These are phyloP conservation scores for Casuarina equisetifolia DNA, from an alignment of 306 rosid species.

Conservation along the genomic window DNA sequence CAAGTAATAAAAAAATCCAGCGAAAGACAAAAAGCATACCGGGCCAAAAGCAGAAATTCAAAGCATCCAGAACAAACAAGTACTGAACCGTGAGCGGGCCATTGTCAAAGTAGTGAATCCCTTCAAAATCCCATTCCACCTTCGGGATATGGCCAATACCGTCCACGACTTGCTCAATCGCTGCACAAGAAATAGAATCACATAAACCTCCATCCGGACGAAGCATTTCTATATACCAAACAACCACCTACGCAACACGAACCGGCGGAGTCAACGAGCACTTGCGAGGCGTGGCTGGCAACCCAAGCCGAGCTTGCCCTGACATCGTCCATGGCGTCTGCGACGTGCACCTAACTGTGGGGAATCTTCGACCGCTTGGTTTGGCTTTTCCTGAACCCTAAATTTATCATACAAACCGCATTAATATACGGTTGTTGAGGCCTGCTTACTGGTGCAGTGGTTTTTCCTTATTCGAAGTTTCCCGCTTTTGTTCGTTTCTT, in stretches of 20 bases:
- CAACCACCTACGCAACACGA: neutral
- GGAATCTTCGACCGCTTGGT: neutral
- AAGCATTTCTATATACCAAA: neutral
- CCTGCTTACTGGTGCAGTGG: neutral
- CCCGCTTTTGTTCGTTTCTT: conserved; percentile 45
- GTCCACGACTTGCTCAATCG: conserved; percentile 77
- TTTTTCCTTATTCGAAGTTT: conserved; percentile 41
- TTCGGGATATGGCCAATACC: conserved; percentile 69
- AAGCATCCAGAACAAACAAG: conserved; percentile 79
- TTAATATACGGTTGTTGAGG: neutral
- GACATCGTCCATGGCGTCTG: conserved; percentile 73
- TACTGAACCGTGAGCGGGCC: conserved; percentile 96
- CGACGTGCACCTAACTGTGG: conserved; percentile 26
- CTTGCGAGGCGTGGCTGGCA: conserved; percentile 77
- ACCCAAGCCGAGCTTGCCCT: conserved; percentile 94
- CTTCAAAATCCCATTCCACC: conserved; percentile 95
- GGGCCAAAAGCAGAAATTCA: conserved; percentile 98
- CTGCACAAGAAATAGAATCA: conserved; percentile 34
- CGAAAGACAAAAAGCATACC: conserved; percentile 38
- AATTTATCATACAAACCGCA: too few relatives aligned
- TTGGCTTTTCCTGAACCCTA: too few relatives aligned
- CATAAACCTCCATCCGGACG: neutral
- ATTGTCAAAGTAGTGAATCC: conserved; percentile 92
- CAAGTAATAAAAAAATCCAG: neutral
- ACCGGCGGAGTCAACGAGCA: conserved; percentile 80